phyloP scores from a whole-genome alignment of 495 filamentous ascomycete species.

The Aspergillus incahuasiensis region DNA sequence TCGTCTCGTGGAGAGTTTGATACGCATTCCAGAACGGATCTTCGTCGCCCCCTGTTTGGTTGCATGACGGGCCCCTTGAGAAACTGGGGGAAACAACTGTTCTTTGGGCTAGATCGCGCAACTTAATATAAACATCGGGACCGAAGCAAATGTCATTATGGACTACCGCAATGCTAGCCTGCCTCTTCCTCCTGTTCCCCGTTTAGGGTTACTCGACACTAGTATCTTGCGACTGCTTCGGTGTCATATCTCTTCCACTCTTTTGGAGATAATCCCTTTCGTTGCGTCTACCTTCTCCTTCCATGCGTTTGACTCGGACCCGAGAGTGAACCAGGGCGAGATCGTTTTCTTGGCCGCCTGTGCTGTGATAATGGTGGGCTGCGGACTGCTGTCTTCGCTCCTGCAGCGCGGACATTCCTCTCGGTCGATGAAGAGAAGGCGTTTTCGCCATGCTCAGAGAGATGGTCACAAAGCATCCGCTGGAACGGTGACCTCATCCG shows the following conservation, averaged over 20 bases:
- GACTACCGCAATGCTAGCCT: conserved; percentile 9
- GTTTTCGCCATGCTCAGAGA: conserved; percentile 23
- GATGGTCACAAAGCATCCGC: conserved; percentile 26
- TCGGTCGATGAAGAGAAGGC: conserved; percentile 14
- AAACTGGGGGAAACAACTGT: conserved; percentile 6
- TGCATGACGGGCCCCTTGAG: conserved; percentile 6
- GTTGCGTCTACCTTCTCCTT: conserved; percentile 19
- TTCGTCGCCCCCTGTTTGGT: conserved; percentile 11
- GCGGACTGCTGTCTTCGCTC: conserved; percentile 35
- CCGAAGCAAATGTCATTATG: conserved; percentile 13
- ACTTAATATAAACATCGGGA: conserved; percentile 16
- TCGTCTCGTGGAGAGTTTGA: conserved; percentile 21
- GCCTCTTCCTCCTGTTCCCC: conserved; percentile 4
- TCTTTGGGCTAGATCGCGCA: conserved; percentile 9
- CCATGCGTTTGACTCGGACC: conserved; percentile 26
- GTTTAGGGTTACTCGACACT: background rate
- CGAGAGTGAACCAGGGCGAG: conserved; percentile 27
- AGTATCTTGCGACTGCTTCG: conserved; percentile 7
- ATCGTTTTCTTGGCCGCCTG: conserved; percentile 36
- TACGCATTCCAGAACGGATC: conserved; percentile 24
- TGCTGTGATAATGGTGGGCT: conserved; percentile 38
- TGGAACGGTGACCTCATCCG: conserved; percentile 38
- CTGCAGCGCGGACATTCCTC: conserved; percentile 23
- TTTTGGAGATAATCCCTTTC: conserved; percentile 12
- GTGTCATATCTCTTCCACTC: conserved; percentile 9